Evolutionary conservation across 345 rosid species (phyloP).

Genomic region (Firmiana major): DNA sequence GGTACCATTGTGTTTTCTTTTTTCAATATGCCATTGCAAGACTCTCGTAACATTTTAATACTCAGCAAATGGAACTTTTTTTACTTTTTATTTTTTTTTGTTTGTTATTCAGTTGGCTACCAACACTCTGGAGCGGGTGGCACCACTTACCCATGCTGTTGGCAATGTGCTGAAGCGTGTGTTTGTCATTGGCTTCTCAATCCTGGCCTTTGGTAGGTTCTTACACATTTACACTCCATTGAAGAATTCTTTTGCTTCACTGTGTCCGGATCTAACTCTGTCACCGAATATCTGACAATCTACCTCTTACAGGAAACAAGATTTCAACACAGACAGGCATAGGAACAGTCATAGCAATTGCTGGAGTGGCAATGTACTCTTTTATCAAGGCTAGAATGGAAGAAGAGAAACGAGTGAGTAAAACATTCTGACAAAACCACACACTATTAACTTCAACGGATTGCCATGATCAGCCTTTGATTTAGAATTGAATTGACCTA

Average conservation of each 20-base stretch:
- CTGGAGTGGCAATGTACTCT: constrained; percentile 85
- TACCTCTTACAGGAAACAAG: constrained; percentile 64
- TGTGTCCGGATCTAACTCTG: background rate
- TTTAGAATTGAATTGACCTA: background rate
- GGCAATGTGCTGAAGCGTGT: constrained; percentile 99
- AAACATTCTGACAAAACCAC: background rate
- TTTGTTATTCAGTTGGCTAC: constrained; percentile 68
- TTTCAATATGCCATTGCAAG: background rate
- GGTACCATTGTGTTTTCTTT: constrained; percentile 32
- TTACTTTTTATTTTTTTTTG: background rate
- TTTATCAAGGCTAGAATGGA: constrained; percentile 85
- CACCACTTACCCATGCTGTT: constrained; percentile 96
- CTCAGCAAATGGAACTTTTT: background rate
- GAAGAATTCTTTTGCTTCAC: background rate
- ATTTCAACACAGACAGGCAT: constrained; percentile 89
- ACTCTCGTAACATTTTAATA: background rate
- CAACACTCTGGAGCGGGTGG: constrained; percentile 95
- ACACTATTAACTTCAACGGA: background rate
- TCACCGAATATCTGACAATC: background rate
- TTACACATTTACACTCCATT: background rate
- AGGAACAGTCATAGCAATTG: constrained; percentile 82
- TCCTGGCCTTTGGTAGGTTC: constrained; percentile 65
- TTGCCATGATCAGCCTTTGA: background rate
- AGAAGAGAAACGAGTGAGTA: constrained; percentile 82
- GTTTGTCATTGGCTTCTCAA: constrained; percentile 92